Percentiles rank a stretch among this genome's conserved stretches.
These are phyloP conservation scores for Hysterangium stoloniferum DNA, from an alignment of 768 basidiomycete genomes.

Conservation along the genomic window DNA sequence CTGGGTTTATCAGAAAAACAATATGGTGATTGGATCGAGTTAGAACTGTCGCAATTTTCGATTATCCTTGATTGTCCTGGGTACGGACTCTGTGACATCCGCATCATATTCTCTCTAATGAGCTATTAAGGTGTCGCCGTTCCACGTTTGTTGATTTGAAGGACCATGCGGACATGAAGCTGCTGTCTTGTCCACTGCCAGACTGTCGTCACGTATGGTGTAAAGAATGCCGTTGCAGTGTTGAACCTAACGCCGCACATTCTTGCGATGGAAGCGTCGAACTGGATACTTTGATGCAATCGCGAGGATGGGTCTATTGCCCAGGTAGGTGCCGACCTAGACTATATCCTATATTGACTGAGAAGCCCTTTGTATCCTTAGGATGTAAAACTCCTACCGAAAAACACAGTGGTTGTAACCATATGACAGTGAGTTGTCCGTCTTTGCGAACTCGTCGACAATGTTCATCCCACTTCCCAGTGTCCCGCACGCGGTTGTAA, in stretches of 20 bases:
- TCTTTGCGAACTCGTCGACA: not conserved
- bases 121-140: constrained; percentile 36
- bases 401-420: constrained; percentile 29
- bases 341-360: too few species aligned
- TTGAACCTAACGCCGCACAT: constrained; percentile 35
- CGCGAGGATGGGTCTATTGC: constrained; percentile 58
- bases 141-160: constrained; percentile 42
- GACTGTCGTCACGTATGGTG: constrained; percentile 51
- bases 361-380: constrained; percentile 12
- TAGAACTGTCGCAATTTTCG: constrained; percentile 38
- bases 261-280: constrained; percentile 55
- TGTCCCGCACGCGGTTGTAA: constrained; percentile 28
- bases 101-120: not conserved
- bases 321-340: constrained; percentile 34
- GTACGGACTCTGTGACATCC: constrained; percentile 25
- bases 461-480: constrained; percentile 12
- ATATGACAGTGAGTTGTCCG: constrained; percentile 26
- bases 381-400: constrained; percentile 32
- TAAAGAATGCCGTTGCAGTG: constrained; percentile 44
- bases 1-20: constrained; percentile 39
- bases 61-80: constrained; percentile 41
- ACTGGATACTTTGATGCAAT: constrained; percentile 41
- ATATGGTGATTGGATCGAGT: constrained; percentile 34
- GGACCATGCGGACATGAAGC: constrained; percentile 33
- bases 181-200: constrained; percentile 42